Evolutionary conservation across 352 stramenopile species (phyloP).

Genomic region (Phytophthora tentaculata): DNA sequence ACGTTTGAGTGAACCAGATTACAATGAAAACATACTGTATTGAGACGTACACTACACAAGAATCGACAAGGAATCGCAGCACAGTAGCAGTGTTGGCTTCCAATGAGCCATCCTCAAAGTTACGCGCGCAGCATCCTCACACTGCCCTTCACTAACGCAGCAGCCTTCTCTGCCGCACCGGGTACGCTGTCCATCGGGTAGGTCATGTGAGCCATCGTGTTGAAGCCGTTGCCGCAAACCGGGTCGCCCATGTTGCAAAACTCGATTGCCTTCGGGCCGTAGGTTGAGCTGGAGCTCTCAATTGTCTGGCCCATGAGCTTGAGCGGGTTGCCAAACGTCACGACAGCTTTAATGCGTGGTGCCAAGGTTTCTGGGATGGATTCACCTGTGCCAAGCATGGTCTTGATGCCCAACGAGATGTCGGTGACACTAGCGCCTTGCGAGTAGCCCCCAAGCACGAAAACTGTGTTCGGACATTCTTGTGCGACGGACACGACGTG

Average conservation of each 20-base stretch:
- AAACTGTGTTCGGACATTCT: slow-evolving; percentile 33
- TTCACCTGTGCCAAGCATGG: slow-evolving; percentile 18
- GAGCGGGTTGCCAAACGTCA: slow-evolving; percentile 40
- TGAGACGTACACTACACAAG: no score
- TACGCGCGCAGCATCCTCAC: neutral
- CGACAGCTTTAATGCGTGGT: slow-evolving; percentile 38
- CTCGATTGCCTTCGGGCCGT: slow-evolving; percentile 34
- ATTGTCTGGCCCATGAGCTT: slow-evolving; percentile 34
- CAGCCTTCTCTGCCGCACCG: slow-evolving; percentile 20
- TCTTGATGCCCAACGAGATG: slow-evolving; percentile 38
- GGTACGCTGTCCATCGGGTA: slow-evolving; percentile 35
- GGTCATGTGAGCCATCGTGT: slow-evolving; percentile 30
- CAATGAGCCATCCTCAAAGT: no score
- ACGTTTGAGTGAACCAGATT: no score
- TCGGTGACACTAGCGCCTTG: slow-evolving; percentile 38
- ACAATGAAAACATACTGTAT: no score
- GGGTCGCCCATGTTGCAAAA: slow-evolving; percentile 34
- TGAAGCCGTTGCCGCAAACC: slow-evolving; percentile 33
- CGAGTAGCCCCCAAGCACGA: slow-evolving; percentile 37
- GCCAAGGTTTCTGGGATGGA: slow-evolving; percentile 25
- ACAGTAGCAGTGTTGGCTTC: no score
- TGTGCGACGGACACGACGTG: slow-evolving; percentile 23
- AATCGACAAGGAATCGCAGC: no score
- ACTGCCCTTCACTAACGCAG: slow-evolving; percentile 12
- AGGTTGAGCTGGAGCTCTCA: slow-evolving; percentile 20